Conservation (phyloP, 2,329 filamentous ascomycete species). For the Ophiostoma populinum region DNA sequence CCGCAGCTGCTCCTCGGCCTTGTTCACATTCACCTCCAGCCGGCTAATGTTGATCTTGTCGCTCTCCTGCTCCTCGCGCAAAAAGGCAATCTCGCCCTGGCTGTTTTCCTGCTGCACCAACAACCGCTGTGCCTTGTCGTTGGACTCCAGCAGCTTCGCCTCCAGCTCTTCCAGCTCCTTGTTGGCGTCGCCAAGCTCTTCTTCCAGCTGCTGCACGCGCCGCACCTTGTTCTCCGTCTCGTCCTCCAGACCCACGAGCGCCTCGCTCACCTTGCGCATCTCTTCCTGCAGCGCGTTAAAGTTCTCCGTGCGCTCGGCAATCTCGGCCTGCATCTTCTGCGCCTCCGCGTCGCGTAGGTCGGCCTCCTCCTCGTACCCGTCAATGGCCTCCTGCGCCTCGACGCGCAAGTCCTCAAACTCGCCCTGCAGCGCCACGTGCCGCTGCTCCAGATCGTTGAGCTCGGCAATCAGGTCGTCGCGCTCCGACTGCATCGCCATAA, state of each 20-base stretch:
- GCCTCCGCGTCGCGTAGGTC: conserved; percentile 58
- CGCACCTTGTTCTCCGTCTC: conserved; percentile 65
- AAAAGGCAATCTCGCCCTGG: conserved; percentile 83
- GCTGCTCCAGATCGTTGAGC: conserved; percentile 29
- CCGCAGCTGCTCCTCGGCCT: conserved; percentile 59
- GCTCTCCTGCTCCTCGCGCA: conserved; percentile 88
- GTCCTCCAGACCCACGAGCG: conserved; percentile 73
- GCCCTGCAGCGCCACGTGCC: conserved; percentile 25
- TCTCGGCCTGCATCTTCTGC: conserved; percentile 49
- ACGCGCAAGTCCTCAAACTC: conserved; percentile 43
- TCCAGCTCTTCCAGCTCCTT: conserved; percentile 76
- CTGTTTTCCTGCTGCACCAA: conserved; percentile 84
- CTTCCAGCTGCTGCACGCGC: conserved; percentile 66
- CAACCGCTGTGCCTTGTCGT: conserved; percentile 73
- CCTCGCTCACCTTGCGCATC: conserved; percentile 82
- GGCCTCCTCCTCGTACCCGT: conserved; percentile 50
- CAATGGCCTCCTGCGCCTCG: conserved; percentile 50
- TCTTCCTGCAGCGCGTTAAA: conserved; percentile 84
- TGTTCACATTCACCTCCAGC: conserved; percentile 66
- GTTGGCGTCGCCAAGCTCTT: conserved; percentile 68
- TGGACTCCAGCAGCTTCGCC: conserved; percentile 65
- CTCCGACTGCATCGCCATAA: conserved; percentile 63
- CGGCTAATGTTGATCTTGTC: conserved; percentile 98
- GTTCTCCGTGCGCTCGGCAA: conserved; percentile 66
- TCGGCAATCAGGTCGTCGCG: conserved; percentile 48